phyloP scores from a whole-genome alignment of 2,329 filamentous ascomycete species.

The Clarireedia paspali region DNA sequence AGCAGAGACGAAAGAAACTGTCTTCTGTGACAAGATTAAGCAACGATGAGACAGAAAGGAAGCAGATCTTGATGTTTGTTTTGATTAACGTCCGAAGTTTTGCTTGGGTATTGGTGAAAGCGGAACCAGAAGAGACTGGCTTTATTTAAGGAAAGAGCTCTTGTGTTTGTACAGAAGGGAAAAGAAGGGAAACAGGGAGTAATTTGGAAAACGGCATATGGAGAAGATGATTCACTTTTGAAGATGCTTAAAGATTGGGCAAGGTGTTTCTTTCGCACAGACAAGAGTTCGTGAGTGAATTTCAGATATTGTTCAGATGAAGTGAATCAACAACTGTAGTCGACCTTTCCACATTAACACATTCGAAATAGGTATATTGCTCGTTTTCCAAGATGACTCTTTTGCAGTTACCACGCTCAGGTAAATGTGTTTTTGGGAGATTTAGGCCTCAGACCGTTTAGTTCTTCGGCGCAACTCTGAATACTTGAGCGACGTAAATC shows the following conservation, averaged over 20 bases:
- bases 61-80: not conserved
- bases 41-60: not conserved
- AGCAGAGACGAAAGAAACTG: not conserved
- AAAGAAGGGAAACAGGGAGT: not conserved
- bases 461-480: too few relatives aligned
- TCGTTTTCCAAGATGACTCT: too few relatives aligned
- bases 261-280: too few relatives aligned
- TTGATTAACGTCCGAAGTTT: not conserved
- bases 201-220: not conserved
- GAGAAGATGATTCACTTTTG: not conserved
- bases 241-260: not conserved
- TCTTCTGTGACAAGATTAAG: slow-evolving; percentile 2
- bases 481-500: too few relatives aligned
- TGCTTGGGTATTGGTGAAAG: not conserved
- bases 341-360: too few relatives aligned
- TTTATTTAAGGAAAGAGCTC: not conserved
- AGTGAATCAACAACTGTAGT: too few relatives aligned
- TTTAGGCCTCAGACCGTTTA: too few relatives aligned
- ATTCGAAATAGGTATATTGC: too few relatives aligned
- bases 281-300: too few relatives aligned
- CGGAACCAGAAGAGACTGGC: not conserved
- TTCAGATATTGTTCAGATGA: too few relatives aligned
- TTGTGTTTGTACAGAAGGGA: not conserved
- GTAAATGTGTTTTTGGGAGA: too few relatives aligned
- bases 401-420: too few relatives aligned